Evolutionary conservation across 495 filamentous ascomycete species (phyloP).

Genomic region (Aspergillus avenaceus): DNA sequence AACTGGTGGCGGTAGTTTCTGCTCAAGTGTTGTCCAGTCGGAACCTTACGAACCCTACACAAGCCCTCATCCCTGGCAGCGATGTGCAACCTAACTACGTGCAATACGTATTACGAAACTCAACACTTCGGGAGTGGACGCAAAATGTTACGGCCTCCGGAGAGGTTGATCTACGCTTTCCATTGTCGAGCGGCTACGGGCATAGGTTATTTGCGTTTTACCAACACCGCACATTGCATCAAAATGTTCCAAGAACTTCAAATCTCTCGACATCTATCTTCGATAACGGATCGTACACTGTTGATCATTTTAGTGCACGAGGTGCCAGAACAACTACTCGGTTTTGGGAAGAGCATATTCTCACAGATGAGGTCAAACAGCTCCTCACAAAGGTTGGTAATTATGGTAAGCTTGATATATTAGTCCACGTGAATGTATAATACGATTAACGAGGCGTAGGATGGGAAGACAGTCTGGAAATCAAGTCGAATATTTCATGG

Average conservation of each 20-base stretch:
- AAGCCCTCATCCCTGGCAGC: not conserved
- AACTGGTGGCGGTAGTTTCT: constrained; percentile 28
- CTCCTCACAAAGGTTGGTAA: constrained; percentile 34
- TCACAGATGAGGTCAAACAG: constrained; percentile 26
- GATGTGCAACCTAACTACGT: constrained; percentile 6
- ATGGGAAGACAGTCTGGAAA: constrained; percentile 52
- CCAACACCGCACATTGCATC: constrained; percentile 23
- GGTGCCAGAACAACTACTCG: constrained; percentile 39
- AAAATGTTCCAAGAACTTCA: constrained; percentile 20
- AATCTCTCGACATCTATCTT: constrained; percentile 20
- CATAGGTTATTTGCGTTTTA: constrained; percentile 36
- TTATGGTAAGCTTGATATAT: constrained; percentile 30
- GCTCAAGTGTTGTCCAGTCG: constrained; percentile 19
- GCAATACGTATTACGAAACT: constrained; percentile 11
- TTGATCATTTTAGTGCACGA: constrained; percentile 44
- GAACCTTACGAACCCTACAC: constrained; percentile 9
- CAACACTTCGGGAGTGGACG: constrained; percentile 13
- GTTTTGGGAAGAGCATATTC: constrained; percentile 44
- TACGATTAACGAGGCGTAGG: constrained; percentile 15
- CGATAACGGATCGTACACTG: constrained; percentile 45
- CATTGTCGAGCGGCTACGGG: not conserved
- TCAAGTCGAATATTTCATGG: constrained; percentile 38
- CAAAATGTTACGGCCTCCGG: constrained; percentile 12
- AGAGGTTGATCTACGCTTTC: constrained; percentile 10
- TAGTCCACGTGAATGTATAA: not conserved